Base-by-base conservation (phyloP, 352 stramenopile species). In the Peronosclerospora sorghi region DNA sequence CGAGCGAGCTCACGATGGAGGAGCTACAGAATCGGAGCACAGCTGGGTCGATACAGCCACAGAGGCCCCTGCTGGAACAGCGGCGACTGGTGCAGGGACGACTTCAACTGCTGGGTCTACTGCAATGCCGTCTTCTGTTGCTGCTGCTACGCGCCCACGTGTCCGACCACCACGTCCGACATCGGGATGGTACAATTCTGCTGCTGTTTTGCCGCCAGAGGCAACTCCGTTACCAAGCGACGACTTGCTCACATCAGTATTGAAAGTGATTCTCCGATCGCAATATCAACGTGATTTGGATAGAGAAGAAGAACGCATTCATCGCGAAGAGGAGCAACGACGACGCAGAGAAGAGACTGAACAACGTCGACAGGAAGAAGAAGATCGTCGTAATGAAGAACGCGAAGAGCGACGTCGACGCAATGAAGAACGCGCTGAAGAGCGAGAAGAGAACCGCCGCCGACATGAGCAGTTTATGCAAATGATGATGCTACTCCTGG, bases 401-500 rank as follows among this genome's bases (percentile, higher is more conserved):
- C 58, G 58, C 4, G 58, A 68, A 45, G 50, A 57, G 18, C 40
- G 48, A 17, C 56, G 56, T 23, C 56, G 53, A 19, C 48, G 47
- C 36, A 49, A 34, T 48, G 56, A 62, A 55, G 56, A 59, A 45
- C 56, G 52, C 19, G 43, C 42, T 4, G 56, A 65, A 46, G 51
- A 64, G 32, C 58, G 54, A 12, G 58, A 52, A 2, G 58, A 68
- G 35, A 61, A 54, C 40, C 54, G 45, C n/a, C 58, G 55, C 27
- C 46, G 54, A 39, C 54, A 68, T 37, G 58, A 68, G 34, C 54
- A 68, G 46, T 56, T 68, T 27, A 68, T 68, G 58, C 54, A 68
- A 32, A 61, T 64, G 58, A 64, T 68, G 58, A 57, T 59, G 49
- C 7, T 64, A 39, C 49, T 68, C 2, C 45, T 54, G 12, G 46